phyloP scores from a whole-genome alignment of 495 filamentous ascomycete genomes.

The Neurospora hispaniola region DNA sequence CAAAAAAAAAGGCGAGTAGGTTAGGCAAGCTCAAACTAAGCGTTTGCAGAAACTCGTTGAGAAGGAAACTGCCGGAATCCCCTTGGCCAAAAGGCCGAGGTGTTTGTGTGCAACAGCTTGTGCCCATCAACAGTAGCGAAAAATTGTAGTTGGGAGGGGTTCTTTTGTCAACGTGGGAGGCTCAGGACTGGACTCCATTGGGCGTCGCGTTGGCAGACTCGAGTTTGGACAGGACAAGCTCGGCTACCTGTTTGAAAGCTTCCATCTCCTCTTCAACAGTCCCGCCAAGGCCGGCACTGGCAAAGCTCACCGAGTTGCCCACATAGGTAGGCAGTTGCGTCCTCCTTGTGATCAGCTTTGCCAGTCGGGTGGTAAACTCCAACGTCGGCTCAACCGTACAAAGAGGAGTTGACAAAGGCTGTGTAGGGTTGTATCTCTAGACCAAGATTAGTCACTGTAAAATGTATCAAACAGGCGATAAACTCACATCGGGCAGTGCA shows the following conservation, averaged over 20 bases:
- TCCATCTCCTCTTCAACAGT: slow-evolving; percentile 93
- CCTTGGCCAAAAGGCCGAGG: not conserved
- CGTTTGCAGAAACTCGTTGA: not conserved
- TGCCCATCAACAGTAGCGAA: not conserved
- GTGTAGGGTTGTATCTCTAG: slow-evolving; percentile 44
- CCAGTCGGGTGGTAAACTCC: slow-evolving; percentile 76
- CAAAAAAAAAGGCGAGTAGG: not conserved
- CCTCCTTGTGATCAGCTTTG: slow-evolving; percentile 67
- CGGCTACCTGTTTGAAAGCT: slow-evolving; percentile 61
- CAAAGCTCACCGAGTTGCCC: slow-evolving; percentile 62
- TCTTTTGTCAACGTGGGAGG: not conserved
- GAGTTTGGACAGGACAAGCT: slow-evolving; percentile 53
- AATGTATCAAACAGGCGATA: not conserved
- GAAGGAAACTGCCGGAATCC: not conserved
- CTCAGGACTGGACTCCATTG: slow-evolving; percentile 5
- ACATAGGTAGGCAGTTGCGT: slow-evolving; percentile 69
- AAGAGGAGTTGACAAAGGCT: slow-evolving; percentile 66
- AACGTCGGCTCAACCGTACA: slow-evolving; percentile 63
- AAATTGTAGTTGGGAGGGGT: not conserved
- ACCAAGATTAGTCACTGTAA: slow-evolving; percentile 1
- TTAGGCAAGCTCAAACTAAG: not conserved
- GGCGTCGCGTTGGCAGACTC: slow-evolving; percentile 1
- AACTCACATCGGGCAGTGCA: slow-evolving; percentile 74
- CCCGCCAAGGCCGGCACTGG: slow-evolving; percentile 56
- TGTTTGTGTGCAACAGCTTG: not conserved